A percentile compares a stretch with the other conserved stretches of the same genome.
Conservation (phyloP, 2,329 filamentous ascomycete species). For the Ophiostoma novo-ulmi region DNA sequence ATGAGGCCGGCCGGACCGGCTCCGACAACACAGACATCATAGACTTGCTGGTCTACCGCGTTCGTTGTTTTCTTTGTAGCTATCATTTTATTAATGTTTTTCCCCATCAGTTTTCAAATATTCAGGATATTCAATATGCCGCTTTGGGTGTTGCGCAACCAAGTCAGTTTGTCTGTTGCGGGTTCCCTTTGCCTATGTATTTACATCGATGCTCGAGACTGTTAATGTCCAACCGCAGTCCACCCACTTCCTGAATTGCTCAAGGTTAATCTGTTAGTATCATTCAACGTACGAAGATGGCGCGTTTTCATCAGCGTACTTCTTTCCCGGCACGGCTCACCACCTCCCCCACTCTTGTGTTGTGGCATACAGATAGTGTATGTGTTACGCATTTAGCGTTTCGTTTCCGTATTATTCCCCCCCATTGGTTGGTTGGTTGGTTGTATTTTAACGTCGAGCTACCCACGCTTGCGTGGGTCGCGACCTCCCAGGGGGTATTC, state of each 20-base stretch:
- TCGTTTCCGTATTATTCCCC: neutral
- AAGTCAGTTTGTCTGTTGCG: neutral
- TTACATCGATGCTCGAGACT: neutral
- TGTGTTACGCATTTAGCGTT: neutral
- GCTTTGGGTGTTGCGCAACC: neutral
- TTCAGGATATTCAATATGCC: neutral
- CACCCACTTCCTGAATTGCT: neutral
- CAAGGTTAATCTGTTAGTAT: neutral
- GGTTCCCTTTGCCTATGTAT: constrained; percentile 11
- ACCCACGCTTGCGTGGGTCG: too few species aligned
- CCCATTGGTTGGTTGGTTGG: too few species aligned
- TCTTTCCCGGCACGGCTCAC: neutral
- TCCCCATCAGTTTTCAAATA: neutral
- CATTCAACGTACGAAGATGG: neutral
- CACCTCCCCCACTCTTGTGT: neutral
- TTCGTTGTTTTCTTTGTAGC: neutral
- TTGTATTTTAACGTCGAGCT: too few species aligned
- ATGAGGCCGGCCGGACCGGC: constrained; percentile 38
- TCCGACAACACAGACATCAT: constrained; percentile 31
- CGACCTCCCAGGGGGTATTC: too few species aligned
- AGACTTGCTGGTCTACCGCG: neutral
- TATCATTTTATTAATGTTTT: neutral
- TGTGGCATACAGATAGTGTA: neutral
- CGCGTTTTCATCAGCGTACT: neutral
- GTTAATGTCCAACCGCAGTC: neutral